These are phyloP conservation scores for Curvularia sp. DNA, from an alignment of 2,329 filamentous ascomycete species.

Conservation along the genomic window DNA sequence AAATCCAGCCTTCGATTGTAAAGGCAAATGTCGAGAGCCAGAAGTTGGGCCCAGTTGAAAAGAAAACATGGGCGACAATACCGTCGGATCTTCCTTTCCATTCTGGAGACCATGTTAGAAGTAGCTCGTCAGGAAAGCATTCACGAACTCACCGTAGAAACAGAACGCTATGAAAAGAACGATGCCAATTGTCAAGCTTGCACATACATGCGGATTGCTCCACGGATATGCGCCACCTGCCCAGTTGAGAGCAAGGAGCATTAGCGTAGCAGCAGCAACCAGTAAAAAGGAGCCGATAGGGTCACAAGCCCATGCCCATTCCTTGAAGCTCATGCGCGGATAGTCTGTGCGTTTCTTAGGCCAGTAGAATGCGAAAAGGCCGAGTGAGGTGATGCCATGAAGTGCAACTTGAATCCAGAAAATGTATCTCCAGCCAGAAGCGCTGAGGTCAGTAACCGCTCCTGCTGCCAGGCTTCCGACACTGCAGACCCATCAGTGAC, in stretches of 20 bases:
- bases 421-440: constrained; percentile 62
- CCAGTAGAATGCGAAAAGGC: constrained; percentile 53
- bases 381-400: constrained; percentile 57
- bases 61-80: constrained; percentile 64
- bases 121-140: rapidly evolving
- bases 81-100: constrained; percentile 64
- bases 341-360: constrained; percentile 40
- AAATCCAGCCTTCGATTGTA: constrained; percentile 66
- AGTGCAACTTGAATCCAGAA: constrained; percentile 67
- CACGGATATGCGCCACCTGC: constrained; percentile 38
- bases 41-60: constrained; percentile 62
- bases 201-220: constrained; percentile 36
- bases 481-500: constrained; percentile 37
- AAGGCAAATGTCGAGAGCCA: constrained; percentile 63
- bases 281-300: constrained; percentile 39
- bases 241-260: constrained; percentile 42
- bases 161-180: constrained; percentile 36
- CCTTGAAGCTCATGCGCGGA: constrained; percentile 33
- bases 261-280: constrained; percentile 35
- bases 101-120: constrained; percentile 47
- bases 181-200: constrained; percentile 33
- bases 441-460: constrained; percentile 58
- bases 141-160: constrained; percentile 34
- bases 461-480: constrained; percentile 60
- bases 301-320: constrained; percentile 42